Conservation (phyloP, 106 monocot species). For the Dendrobium huoshanense region DNA sequence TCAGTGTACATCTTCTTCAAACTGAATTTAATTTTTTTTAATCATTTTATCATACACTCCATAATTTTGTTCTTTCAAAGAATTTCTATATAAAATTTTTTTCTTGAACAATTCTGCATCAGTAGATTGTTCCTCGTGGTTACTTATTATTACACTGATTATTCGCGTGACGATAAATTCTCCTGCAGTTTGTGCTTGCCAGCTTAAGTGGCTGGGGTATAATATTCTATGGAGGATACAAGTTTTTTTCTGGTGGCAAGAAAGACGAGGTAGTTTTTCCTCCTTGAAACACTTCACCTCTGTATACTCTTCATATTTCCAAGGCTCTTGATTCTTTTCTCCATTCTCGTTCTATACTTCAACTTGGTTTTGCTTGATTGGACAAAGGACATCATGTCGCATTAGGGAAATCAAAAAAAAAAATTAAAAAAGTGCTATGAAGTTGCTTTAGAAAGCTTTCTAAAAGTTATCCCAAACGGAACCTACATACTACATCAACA, state of each 20-base stretch:
- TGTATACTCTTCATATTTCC: too few species aligned
- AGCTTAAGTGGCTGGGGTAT: conserved; percentile 2
- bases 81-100: neutral
- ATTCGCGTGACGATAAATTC: neutral
- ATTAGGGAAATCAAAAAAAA: too few species aligned
- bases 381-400: too few species aligned
- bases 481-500: too few species aligned
- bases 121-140: neutral
- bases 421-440: too few species aligned
- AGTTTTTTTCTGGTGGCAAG: neutral
- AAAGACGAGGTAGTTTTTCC: neutral
- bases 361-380: too few species aligned
- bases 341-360: too few species aligned
- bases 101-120: neutral
- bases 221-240: conserved; percentile 2
- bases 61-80: neutral
- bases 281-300: neutral
- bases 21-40: too few species aligned
- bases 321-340: too few species aligned
- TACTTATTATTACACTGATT: neutral
- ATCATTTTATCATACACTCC: neutral
- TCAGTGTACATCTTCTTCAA: too few species aligned
- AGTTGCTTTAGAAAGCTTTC: too few species aligned
- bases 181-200: neutral
- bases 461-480: too few species aligned